Evolutionary conservation across 306 rosid species (phyloP), one percentile per base, ranked within the genome.

Genomic region (Datisca glomerata): DNA sequence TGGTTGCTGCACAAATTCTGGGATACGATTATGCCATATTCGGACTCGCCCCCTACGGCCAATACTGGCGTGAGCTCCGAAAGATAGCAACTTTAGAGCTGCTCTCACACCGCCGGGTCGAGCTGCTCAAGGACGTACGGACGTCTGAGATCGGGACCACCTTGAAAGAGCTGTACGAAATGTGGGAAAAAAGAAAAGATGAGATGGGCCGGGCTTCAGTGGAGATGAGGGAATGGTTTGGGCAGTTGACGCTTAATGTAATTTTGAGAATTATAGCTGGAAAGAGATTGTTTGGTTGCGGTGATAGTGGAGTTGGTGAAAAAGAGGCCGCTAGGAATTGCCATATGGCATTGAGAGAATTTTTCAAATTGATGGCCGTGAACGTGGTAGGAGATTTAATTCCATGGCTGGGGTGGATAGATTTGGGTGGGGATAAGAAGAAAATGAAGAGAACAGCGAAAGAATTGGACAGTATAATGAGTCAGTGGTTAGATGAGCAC

Each of bases 241-340:
- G 55, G 29, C 72, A 75, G 16, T 9, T 71, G 51, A 65, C 70
- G 8, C 53, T 79, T 1, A 66, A 79, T 25, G 56, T 66, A 12
- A 75, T 71, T 41, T 68, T 68, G 28, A 67, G 82, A 47, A 66
- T 79, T 63, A 82, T 79, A 39, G 74, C 65, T 0, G 84, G 80
- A 12, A 68, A 75, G 28, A 50, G 64, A 5, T 65, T 60, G 17
- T 27, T 5, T 27, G 57, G 24, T 2, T 60, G 48, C 20, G 62
- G 34, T 0, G 58, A 2, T 1, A 71, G 65, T 61, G 5, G 36
- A 67, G 63, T 27, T 6, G 32, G 10, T 10, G 32, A 27, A 10
- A 27, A 27, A 27, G 32, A 27, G 32, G 32, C 32, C n/a, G n/a
- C n/a, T 27, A 10, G 10, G 32, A 27, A 36, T 28, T 68, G 72